Evolutionary conservation across 2,329 filamentous ascomycete species (phyloP), one percentile per base, ranked within the genome.

Genomic region (Colletotrichum sp.): DNA sequence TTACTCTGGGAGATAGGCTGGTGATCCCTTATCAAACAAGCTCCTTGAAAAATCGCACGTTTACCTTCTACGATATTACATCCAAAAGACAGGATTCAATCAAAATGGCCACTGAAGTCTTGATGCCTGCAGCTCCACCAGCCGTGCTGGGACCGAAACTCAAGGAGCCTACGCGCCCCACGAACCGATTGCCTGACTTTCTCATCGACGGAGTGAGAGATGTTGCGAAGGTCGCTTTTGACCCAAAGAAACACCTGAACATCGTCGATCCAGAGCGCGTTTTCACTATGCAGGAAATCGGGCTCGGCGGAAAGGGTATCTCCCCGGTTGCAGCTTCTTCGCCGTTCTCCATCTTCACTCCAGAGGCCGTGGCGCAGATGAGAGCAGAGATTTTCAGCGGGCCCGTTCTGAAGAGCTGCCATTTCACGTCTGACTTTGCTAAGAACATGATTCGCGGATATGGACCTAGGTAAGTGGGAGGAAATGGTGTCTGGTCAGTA

Each of bases 241-340:
- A 89, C 62, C 86, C 90, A 3, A 77, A 82, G 57, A 88, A 86
- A 78, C 91, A 93, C 78, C 80, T 93, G 21, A 81, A 82, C 24
- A 91, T 87, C 79, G 83, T 86, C 65, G 80, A 86, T 11, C 86
- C 88, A 15, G 83, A 86, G n/a, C 86, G 88, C 75, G 82, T 90
- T 59, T 82, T 90, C 77, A 89, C 86, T 21, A 93, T 93, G 91
- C 86, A 88, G 77, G 91, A 93, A 38, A 85, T 93, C 67, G 90
- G 89, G 4, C 88, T 89, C 59, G 85, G 89, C 36, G 85, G 86
- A 70, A 85, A 83, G 65, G 92, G 91, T 8, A 86, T 93, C 33
- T 93, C 92, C 2, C 87, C 87, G 1, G 84, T 91, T 63, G 92
- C 91, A 13, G 91, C 92, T 62, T 92, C 91, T 0, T 89, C 92